phyloP scores from a whole-genome alignment of 768 basidiomycete species.

The Suillus ampliporus region DNA sequence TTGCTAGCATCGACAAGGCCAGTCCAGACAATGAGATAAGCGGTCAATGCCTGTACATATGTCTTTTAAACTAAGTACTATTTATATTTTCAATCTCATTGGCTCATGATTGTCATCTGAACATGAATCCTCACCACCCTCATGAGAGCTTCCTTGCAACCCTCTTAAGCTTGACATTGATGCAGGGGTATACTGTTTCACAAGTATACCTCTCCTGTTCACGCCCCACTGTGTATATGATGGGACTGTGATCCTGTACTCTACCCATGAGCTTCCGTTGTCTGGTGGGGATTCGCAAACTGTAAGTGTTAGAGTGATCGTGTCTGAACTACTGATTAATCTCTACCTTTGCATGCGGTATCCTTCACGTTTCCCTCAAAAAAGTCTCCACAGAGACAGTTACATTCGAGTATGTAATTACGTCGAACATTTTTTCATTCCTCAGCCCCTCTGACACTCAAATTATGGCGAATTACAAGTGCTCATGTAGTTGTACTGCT shows the following conservation, averaged over 20 bases:
- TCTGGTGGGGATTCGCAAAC: conserved; percentile 33
- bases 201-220: conserved; percentile 32
- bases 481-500: conserved; percentile 14
- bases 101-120: no score
- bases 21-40: no score
- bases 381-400: conserved; percentile 45
- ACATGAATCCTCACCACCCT: no score
- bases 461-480: conserved; percentile 30
- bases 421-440: neutral
- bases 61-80: no score
- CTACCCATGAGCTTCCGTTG: conserved; percentile 37
- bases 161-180: no score
- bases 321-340: neutral
- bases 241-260: conserved; percentile 48
- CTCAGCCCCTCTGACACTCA: neutral
- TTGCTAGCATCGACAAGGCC: no score
- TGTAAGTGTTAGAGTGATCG: conserved; percentile 26
- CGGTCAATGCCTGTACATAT: no score
- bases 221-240: conserved; percentile 53
- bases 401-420: conserved; percentile 39
- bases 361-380: conserved; percentile 37
- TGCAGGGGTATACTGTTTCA: no score
- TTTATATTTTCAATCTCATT: no score
- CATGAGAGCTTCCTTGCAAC: no score
- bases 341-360: conserved; percentile 27